Percentiles rank a stretch among this genome's conserved stretches.
These are phyloP conservation scores for Geotrichum histeridarum DNA, from an alignment of 1,139 yeast species.

Conservation along the genomic window DNA sequence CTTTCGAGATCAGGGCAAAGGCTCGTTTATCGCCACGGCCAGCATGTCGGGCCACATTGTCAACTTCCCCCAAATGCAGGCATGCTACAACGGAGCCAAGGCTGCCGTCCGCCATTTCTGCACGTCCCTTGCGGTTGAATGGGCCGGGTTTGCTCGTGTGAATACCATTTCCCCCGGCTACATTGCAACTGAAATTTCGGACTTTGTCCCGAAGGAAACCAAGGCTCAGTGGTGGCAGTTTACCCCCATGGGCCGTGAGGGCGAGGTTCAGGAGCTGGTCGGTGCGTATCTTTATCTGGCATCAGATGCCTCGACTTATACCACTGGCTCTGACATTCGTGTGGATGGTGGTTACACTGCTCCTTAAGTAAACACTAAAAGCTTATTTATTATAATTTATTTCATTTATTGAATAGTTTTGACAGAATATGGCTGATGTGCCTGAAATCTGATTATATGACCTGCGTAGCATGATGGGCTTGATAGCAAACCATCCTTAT, in stretches of 20 bases:
- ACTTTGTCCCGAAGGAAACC: slow-evolving; percentile 50
- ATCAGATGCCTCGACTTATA: slow-evolving; percentile 77
- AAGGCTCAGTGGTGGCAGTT: slow-evolving; percentile 61
- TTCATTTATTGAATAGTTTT: background rate
- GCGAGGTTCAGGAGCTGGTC: slow-evolving; percentile 68
- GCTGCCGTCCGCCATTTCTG: slow-evolving; percentile 79
- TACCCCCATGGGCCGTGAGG: slow-evolving; percentile 83
- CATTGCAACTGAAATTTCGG: slow-evolving; percentile 66
- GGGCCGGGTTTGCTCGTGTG: slow-evolving; percentile 85
- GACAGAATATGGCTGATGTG: no score
- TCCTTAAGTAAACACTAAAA: slow-evolving; percentile 24
- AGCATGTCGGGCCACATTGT: slow-evolving; percentile 89
- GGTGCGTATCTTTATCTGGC: slow-evolving; percentile 87
- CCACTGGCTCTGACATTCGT: slow-evolving; percentile 75
- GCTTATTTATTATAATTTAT: background rate
- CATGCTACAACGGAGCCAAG: slow-evolving; percentile 87
- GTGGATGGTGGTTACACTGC: slow-evolving; percentile 79
- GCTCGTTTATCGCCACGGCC: slow-evolving; percentile 78
- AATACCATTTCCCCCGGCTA: slow-evolving; percentile 86
- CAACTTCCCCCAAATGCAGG: slow-evolving; percentile 82
- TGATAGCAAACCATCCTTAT: background rate
- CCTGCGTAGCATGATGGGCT: background rate
- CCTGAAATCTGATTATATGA: no score
- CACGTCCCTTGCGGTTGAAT: slow-evolving; percentile 80
- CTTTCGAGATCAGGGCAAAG: slow-evolving; percentile 64